These are phyloP conservation scores for Penicillium frequentans DNA, from an alignment of 2,329 filamentous ascomycete species.

Conservation along the genomic window DNA sequence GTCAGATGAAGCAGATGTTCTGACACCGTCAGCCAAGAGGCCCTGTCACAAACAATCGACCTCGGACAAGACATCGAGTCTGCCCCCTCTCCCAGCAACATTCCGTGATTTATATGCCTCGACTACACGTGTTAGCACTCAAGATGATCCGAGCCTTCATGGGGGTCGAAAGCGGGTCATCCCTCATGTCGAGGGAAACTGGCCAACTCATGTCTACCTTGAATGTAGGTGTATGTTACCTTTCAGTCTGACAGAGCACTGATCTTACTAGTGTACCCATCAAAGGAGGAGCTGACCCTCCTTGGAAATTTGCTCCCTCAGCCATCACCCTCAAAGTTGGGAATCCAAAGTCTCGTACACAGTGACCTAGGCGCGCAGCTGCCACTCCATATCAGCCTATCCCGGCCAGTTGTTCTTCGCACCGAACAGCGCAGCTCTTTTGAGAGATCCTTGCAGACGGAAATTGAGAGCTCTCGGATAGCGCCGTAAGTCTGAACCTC, in stretches of 20 bases:
- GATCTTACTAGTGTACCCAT: conserved; percentile 40
- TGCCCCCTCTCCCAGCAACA: conserved; percentile 73
- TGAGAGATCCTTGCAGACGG: conserved; percentile 53
- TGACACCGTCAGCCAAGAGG: conserved; percentile 25
- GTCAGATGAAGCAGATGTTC: conserved; percentile 21
- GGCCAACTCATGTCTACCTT: conserved; percentile 89
- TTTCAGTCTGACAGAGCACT: conserved; percentile 9
- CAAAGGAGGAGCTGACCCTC: conserved; percentile 33
- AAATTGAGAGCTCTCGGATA: conserved; percentile 45
- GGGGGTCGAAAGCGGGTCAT: conserved; percentile 78
- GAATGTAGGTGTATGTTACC: conserved; percentile 68
- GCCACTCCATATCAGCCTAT: conserved; percentile 89
- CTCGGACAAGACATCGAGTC: conserved; percentile 16
- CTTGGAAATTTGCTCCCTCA: conserved; percentile 31
- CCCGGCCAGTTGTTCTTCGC: conserved; percentile 72
- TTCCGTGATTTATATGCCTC: conserved; percentile 92
- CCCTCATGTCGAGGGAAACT: conserved; percentile 84
- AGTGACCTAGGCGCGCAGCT: conserved; percentile 76
- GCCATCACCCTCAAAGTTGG: conserved; percentile 9
- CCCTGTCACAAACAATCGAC: conserved; percentile 18
- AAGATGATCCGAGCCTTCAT: conserved; percentile 82
- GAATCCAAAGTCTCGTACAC: conserved; percentile 67
- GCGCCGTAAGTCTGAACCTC: conserved; percentile 41
- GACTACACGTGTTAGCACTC: conserved; percentile 71
- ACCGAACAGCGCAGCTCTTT: conserved; percentile 73